Evolutionary conservation across 2,329 filamentous ascomycete species (phyloP).

Genomic region (Fusarium nelsonii): DNA sequence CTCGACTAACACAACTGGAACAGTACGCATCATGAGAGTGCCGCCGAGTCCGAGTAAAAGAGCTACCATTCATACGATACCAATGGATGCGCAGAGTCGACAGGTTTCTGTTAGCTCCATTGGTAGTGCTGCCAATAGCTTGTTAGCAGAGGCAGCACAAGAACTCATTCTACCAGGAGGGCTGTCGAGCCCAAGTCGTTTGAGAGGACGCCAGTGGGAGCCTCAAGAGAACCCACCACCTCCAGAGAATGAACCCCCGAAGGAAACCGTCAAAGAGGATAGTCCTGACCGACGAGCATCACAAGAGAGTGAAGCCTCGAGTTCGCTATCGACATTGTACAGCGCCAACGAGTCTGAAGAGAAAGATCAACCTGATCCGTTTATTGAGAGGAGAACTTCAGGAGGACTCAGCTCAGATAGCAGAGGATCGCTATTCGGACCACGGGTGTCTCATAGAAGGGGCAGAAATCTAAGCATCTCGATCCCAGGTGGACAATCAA

Average conservation of each 20-base stretch:
- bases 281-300: constrained; percentile 50
- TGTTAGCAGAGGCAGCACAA: constrained; percentile 55
- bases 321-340: constrained; percentile 68
- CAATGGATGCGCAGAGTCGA: constrained; percentile 39
- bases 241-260: constrained; percentile 10
- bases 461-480: constrained; percentile 43
- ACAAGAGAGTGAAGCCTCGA: constrained; percentile 61
- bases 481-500: constrained; percentile 18
- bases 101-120: constrained; percentile 51
- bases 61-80: constrained; percentile 36
- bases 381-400: constrained; percentile 44
- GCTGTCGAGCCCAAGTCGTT: constrained; percentile 60
- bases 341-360: constrained; percentile 65
- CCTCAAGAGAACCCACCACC: constrained; percentile 12
- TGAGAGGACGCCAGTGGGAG: constrained; percentile 49
- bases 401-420: constrained; percentile 10
- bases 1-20: constrained; percentile 44
- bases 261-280: constrained; percentile 29
- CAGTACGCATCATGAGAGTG: constrained; percentile 37
- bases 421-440: constrained; percentile 37
- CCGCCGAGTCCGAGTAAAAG: constrained; percentile 50
- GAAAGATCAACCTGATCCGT: constrained; percentile 51
- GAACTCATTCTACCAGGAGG: constrained; percentile 54
- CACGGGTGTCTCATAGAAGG: constrained; percentile 31
- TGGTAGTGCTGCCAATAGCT: constrained; percentile 56